phyloP scores from a whole-genome alignment of 2,329 filamentous ascomycete species.

The Gnomoniopsis smithogilvyi region DNA sequence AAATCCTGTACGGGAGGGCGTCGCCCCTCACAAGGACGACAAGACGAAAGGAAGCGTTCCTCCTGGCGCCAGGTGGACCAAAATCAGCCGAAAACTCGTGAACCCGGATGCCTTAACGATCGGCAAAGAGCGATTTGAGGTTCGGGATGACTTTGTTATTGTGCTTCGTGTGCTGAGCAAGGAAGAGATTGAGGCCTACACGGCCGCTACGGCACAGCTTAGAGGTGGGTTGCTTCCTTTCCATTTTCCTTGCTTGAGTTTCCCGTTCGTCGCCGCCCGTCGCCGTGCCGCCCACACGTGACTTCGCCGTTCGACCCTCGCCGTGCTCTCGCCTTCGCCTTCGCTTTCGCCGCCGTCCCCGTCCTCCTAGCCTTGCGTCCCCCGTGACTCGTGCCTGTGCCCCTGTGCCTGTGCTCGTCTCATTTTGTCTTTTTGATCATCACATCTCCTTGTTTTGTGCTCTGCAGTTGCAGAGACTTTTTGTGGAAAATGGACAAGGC shows the following conservation, averaged over 20 bases:
- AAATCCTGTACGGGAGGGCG: slow-evolving; percentile 80
- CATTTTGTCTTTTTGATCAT: slow-evolving; percentile 13
- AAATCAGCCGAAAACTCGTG: slow-evolving; percentile 83
- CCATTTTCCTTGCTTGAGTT: slow-evolving; percentile 10
- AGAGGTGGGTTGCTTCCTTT: slow-evolving; percentile 56
- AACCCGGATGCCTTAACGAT: slow-evolving; percentile 84
- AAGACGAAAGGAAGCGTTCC: slow-evolving; percentile 71
- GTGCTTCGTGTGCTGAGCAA: slow-evolving; percentile 82
- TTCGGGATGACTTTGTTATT: slow-evolving; percentile 90
- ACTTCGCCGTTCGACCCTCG: slow-evolving; percentile 16
- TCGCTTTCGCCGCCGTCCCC: slow-evolving; percentile 3
- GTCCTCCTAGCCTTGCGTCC: slow-evolving; percentile 10
- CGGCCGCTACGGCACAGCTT: slow-evolving; percentile 75
- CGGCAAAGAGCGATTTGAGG: slow-evolving; percentile 88
- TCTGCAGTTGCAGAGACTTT: slow-evolving; percentile 12
- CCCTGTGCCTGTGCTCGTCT: slow-evolving; percentile 17
- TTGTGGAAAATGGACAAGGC: slow-evolving; percentile 18
- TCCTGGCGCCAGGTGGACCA: slow-evolving; percentile 83
- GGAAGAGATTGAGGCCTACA: slow-evolving; percentile 87
- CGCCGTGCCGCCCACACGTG: slow-evolving; percentile 18
- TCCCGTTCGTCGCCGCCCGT: slow-evolving; percentile 11
- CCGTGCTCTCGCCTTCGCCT: slow-evolving; percentile 12
- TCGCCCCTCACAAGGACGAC: slow-evolving; percentile 89
- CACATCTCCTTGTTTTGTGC: slow-evolving; percentile 9
- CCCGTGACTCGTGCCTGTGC: slow-evolving; percentile 18